Evolutionary conservation across 2,329 filamentous ascomycete species (phyloP), one percentile per base, ranked within the genome.

Genomic region (Xylariaceae sp.): DNA sequence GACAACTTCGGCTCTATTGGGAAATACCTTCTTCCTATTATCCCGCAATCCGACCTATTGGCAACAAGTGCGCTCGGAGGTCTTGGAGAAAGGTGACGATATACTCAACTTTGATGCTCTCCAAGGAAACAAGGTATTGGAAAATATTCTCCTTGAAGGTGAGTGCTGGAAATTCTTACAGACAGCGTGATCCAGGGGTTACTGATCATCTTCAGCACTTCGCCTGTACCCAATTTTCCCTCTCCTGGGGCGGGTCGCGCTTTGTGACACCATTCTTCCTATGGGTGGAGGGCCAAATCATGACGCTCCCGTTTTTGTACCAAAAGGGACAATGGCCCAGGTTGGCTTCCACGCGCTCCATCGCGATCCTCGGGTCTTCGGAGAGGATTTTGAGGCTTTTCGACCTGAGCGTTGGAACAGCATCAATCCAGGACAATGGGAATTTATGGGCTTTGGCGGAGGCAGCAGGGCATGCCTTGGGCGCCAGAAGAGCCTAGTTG

Each of bases 381-480:
- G 50, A 10, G 43, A 42, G 5, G 40, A 57, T 21, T 23, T 50
- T 1, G 46, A 54, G 21, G 23, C 10, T 6, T 57, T 57, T 29
- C 21, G 55, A 37, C 55, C 55, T 9, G 47, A 53, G 14, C 55
- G 50, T 18, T 57, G 55, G 55, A 45, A 51, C n/a, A 44, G 23
- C 9, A 53, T 54, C 19, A 54, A 26, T 42, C 55, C 55, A 12
- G 42, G 26, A 2, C 50, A 53, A 19, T 57, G 46, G 42, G 43
- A 53, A 18, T 57, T 54, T 26, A 40, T 57, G 37, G 50, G 50
- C 3, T 57, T 54, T 29, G 50, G 55, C 19, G 50, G 50, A 7
- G 55, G 55, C 1, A 52, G 43, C 20, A 21, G 50, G 19, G 46
- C 50, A 3, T 54, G 55, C 21, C 21, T 57, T 1, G 50, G 50